Evolutionary conservation across 768 basidiomycete species (phyloP).

Genomic region (Mycena alexandri): DNA sequence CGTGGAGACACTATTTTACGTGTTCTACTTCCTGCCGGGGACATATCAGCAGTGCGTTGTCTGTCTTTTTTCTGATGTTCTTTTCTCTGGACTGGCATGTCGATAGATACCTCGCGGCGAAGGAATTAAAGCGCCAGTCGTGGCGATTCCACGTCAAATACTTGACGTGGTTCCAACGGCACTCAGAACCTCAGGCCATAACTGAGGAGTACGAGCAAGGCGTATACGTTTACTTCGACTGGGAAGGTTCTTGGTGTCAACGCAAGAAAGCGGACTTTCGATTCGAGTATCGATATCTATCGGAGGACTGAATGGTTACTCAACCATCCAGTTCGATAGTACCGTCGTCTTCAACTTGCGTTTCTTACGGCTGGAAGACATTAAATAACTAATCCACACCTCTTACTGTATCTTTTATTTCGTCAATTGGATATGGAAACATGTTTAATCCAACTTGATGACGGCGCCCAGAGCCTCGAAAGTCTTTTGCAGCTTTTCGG

Average conservation of each 20-base stretch:
- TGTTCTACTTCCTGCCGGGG: conserved; percentile 97
- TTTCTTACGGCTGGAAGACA: conserved; percentile 3
- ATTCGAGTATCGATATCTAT: conserved; percentile 95
- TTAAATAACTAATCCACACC: conserved; percentile 30
- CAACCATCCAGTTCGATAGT: conserved; percentile 17
- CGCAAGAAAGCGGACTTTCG: conserved; percentile 98
- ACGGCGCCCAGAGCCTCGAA: conserved; percentile 92
- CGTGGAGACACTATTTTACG: conserved; percentile 97
- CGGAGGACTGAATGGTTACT: conserved; percentile 74
- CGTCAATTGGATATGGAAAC: conserved; percentile 38
- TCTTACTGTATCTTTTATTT: conserved; percentile 35
- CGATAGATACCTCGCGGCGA: conserved; percentile 90
- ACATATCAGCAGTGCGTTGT: conserved; percentile 94
- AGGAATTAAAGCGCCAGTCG: conserved; percentile 96
- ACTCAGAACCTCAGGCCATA: conserved; percentile 97
- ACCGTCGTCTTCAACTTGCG: background rate
- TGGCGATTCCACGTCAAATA: conserved; percentile 99
- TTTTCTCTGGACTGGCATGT: conserved; percentile 20
- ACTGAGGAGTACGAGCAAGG: conserved; percentile 99
- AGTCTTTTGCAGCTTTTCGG: conserved; percentile 94
- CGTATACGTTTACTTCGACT: conserved; percentile 99
- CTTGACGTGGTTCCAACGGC: conserved; percentile 99
- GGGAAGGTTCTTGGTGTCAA: conserved; percentile 99
- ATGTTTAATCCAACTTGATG: conserved; percentile 79
- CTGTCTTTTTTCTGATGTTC: conserved; percentile 14